Conservation (phyloP, 176 grass and related monocot genomes). For the Ensete ventricosum region DNA sequence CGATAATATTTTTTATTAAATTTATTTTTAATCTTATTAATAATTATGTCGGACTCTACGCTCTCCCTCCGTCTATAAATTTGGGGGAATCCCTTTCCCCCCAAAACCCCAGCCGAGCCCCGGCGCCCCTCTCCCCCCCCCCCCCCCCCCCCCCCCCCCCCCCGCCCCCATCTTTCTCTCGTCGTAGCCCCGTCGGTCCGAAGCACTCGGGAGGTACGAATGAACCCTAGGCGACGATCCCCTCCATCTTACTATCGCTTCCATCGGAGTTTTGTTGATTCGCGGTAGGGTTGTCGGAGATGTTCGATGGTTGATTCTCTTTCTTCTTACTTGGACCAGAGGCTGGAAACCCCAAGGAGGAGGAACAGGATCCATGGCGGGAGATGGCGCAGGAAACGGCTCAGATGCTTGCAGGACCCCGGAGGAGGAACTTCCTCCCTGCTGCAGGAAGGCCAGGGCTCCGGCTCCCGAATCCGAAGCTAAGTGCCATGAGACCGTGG, state of each 20-base stretch:
- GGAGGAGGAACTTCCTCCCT: slow-evolving; percentile 44
- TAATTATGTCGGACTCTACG: too few species aligned
- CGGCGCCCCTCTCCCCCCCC: too few species aligned
- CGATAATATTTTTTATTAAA: too few species aligned
- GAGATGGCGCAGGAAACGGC: slow-evolving; percentile 9
- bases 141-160: too few species aligned
- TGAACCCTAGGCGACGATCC: not conserved
- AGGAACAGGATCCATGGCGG: slow-evolving; percentile 6
- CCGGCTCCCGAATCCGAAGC: slow-evolving; percentile 55
- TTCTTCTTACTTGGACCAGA: not conserved
- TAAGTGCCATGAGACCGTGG: slow-evolving; percentile 79
- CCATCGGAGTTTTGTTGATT: too few species aligned
- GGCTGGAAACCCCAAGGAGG: slow-evolving; percentile 2
- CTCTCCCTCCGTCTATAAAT: too few species aligned
- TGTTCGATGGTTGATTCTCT: not conserved
- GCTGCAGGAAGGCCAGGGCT: slow-evolving; percentile 79
- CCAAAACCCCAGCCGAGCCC: not conserved
- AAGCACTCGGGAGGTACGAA: not conserved
- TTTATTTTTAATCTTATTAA: too few species aligned
- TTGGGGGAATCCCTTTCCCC: not conserved
- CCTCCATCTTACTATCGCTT: too few species aligned
- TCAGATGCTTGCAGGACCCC: not conserved
- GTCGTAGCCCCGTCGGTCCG: not conserved
- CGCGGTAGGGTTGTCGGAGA: too few species aligned
- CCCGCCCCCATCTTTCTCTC: too few species aligned